These are phyloP conservation scores for Phyllosticta citrichinensis DNA, from an alignment of 2,329 filamentous ascomycete genomes.

Conservation along the genomic window DNA sequence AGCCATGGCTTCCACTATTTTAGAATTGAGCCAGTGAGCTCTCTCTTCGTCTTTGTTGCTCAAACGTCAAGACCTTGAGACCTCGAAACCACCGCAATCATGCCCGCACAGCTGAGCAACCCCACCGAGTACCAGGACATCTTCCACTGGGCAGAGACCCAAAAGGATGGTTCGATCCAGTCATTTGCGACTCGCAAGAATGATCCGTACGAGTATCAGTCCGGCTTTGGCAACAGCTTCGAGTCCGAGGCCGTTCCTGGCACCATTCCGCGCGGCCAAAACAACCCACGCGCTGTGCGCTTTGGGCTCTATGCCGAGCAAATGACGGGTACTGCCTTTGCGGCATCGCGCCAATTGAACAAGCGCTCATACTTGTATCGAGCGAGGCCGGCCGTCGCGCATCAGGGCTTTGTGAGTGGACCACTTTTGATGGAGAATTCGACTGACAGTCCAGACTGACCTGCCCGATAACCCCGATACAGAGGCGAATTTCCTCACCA, in stretches of 20 bases:
- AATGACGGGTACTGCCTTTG: conserved; percentile 26
- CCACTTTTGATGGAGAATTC: background rate
- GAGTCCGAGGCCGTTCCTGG: conserved; percentile 38
- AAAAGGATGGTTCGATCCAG: conserved; percentile 45
- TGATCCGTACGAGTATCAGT: conserved; percentile 48
- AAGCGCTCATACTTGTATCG: conserved; percentile 28
- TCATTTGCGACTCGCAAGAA: conserved; percentile 46
- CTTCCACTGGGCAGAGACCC: conserved; percentile 48
- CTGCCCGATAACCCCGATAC: conserved; percentile 27
- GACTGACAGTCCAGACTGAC: conserved; percentile 18
- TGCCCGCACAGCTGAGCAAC: conserved; percentile 18
- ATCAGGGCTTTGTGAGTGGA: conserved; percentile 28
- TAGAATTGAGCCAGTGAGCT: background rate
- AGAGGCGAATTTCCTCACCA: conserved; percentile 25
- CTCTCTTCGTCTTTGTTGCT: background rate
- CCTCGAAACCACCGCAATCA: background rate
- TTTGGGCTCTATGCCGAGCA: conserved; percentile 29
- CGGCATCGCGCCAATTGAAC: conserved; percentile 27
- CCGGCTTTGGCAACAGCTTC: conserved; percentile 45
- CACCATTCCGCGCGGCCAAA: conserved; percentile 38
- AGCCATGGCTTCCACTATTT: background rate
- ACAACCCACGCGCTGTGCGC: conserved; percentile 27
- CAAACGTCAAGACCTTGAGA: too few relatives aligned
- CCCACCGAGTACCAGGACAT: conserved; percentile 29
- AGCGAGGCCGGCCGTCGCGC: conserved; percentile 27